Base-by-base conservation (phyloP, 2,329 filamentous ascomycete genomes). In the Allantophomopsis lycopodina region DNA sequence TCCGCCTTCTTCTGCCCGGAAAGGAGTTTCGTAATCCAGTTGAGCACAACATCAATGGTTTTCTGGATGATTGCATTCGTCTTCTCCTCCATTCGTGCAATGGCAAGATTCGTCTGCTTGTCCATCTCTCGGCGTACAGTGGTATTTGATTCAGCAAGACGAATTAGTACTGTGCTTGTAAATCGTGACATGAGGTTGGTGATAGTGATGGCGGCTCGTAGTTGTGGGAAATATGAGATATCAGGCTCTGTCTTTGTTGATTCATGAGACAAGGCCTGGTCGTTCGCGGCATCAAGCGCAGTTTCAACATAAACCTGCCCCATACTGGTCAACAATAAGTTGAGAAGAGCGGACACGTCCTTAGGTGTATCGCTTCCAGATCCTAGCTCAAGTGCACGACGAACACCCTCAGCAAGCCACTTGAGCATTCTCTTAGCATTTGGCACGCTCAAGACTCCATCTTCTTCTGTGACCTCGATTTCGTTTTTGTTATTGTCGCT, bases 361-460 rank as follows among this genome's bases (percentile, higher is more conserved):
- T 94, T 96, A 13, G 91, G 86, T 4, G 87, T 95, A 50, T 98
- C 91, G 42, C 73, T 81, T 38, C 79, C 79, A 17, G 84, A 81
- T 17, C 84, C 87, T n/a, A 98, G 69, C 58, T 98, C 91, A 8
- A 98, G 69, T 0, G 87, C 86, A 46, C 91, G 73, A 32, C 91
- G 83, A 17, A 98, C 89, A 45, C 85, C 87, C 64, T 98, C 91
- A 2, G 91, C 91, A 32, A 98, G 66, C 91, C 91, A 98, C 56
- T 85, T 93, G 44, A 98, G 72, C 88, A 98, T 98, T 42, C 91
- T 76, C 62, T 96, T 96, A n/a, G 88, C 85, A 56, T 83, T 87
- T n/a, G 76, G 68, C 4, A 93, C 68, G 48, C 79, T 89, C 18
- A 96, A 65, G 41, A 77, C 69, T 28, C 91, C 91, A 53, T 98